These are phyloP conservation scores for Gamarada debralockiae DNA, from an alignment of 495 filamentous ascomycete species.

Conservation along the genomic window DNA sequence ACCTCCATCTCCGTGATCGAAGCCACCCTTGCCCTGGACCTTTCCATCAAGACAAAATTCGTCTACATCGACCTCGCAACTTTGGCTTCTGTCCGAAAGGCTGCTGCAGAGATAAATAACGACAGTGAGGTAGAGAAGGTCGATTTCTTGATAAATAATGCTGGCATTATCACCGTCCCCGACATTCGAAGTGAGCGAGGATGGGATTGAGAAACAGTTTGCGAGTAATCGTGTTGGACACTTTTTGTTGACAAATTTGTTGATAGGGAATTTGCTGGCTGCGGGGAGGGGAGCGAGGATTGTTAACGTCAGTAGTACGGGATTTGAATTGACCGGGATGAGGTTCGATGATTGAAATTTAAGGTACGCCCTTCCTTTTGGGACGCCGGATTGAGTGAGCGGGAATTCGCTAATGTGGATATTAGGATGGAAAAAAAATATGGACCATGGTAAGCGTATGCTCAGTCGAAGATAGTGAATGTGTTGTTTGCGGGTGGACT, in stretches of 20 bases:
- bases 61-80: slow-evolving; percentile 14
- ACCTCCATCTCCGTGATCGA: too few species aligned
- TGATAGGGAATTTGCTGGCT: slow-evolving; percentile 31
- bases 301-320: slow-evolving; percentile 14
- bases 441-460: slow-evolving; percentile 39
- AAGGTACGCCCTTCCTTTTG: slow-evolving; percentile 5
- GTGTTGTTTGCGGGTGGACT: slow-evolving; percentile 52
- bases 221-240: slow-evolving; percentile 56
- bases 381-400: too few species aligned
- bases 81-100: slow-evolving; percentile 7
- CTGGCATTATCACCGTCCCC: slow-evolving; percentile 25
- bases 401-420: too few species aligned
- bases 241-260: slow-evolving; percentile 52
- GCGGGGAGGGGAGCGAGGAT: slow-evolving; percentile 4
- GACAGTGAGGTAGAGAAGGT: slow-evolving; percentile 4
- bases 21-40: slow-evolving; percentile 30
- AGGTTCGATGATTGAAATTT: slow-evolving; percentile 19
- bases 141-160: slow-evolving; percentile 26
- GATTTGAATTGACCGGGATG: background rate
- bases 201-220: slow-evolving; percentile 53
- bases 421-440: slow-evolving; percentile 6
- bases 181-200: background rate
- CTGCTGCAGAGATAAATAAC: slow-evolving; percentile 7
- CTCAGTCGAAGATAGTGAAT: slow-evolving; percentile 54
- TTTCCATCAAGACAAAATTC: slow-evolving; percentile 7